Conservation (phyloP, 345 rosid genomes). For the Linum trigynum region DNA sequence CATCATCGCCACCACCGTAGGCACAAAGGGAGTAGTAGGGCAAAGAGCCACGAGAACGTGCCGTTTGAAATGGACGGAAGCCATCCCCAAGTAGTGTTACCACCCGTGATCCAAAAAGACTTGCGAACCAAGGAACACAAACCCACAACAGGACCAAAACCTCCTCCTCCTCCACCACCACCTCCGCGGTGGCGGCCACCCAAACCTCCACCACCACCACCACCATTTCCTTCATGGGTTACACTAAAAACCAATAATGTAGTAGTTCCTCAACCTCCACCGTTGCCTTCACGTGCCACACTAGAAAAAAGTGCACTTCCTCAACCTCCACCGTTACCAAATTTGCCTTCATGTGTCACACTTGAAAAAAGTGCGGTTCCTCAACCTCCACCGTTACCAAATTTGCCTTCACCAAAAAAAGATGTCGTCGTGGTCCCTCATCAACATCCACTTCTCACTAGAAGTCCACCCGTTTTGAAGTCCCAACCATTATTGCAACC, state of each 20-base stretch:
- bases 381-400: not conserved
- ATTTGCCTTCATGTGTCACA: conserved; percentile 9
- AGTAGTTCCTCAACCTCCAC: not conserved
- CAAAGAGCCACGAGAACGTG: conserved; percentile 9
- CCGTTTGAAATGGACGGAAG: conserved; percentile 11
- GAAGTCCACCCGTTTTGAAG: too few species aligned
- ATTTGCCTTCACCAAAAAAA: too few species aligned
- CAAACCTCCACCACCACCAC: not conserved
- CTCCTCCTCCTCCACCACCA: conserved; percentile 5
- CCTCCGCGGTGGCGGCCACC: conserved; percentile 16
- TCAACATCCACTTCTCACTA: too few species aligned
- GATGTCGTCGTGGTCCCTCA: too few species aligned
- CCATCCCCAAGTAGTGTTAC: too few species aligned
- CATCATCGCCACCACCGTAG: conserved; percentile 4
- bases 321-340: conserved; percentile 4
- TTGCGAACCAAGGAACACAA: not conserved
- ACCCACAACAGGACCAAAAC: not conserved
- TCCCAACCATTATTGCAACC: too few species aligned
- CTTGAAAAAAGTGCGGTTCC: conserved; percentile 5
- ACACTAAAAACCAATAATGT: not conserved
- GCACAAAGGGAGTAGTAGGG: conserved; percentile 21
- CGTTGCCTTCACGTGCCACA: not conserved
- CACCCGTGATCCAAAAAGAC: too few species aligned
- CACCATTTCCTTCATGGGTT: not conserved
- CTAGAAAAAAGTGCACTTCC: conserved; percentile 8